Percentiles rank a stretch among this genome's conserved stretches.
phyloP scores from a whole-genome alignment of 1,284 basidiomycete species.

The Malassezia psittaci region DNA sequence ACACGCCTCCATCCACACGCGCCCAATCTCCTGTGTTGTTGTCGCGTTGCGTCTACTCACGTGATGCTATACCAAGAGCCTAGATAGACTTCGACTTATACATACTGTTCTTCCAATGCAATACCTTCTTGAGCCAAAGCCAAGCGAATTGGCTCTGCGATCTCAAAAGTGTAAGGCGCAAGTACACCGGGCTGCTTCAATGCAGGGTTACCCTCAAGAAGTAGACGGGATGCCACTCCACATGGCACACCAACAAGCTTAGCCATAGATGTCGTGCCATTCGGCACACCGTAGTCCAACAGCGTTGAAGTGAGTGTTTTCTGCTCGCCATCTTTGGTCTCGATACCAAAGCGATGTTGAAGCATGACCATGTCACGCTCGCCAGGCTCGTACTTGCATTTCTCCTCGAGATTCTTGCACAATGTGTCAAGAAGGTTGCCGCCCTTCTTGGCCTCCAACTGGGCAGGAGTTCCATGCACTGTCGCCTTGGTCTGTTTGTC shows the following conservation, averaged over 20 bases:
- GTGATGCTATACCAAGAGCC: background rate
- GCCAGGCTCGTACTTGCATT: slow-evolving; percentile 81
- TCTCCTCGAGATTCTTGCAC: slow-evolving; percentile 74
- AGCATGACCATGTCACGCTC: slow-evolving; percentile 95
- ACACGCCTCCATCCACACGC: slow-evolving; percentile 14
- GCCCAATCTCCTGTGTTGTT: background rate
- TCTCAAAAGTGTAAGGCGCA: slow-evolving; percentile 74
- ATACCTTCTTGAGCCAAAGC: slow-evolving; percentile 47
- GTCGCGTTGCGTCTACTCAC: slow-evolving; percentile 10
- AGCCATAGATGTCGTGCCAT: slow-evolving; percentile 88
- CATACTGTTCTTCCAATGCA: slow-evolving; percentile 41
- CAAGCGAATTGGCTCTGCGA: slow-evolving; percentile 40
- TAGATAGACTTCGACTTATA: slow-evolving; percentile 17
- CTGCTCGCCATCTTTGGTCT: slow-evolving; percentile 53
- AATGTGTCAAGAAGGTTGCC: slow-evolving; percentile 87
- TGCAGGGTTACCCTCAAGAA: slow-evolving; percentile 58
- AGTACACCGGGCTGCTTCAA: slow-evolving; percentile 59
- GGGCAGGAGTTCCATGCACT: slow-evolving; percentile 41
- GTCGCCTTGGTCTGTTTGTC: slow-evolving; percentile 53
- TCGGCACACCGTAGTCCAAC: slow-evolving; percentile 71
- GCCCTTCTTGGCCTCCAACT: slow-evolving; percentile 58
- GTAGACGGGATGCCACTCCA: slow-evolving; percentile 67
- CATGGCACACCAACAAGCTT: slow-evolving; percentile 85
- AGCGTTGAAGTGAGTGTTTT: slow-evolving; percentile 84
- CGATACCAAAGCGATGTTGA: slow-evolving; percentile 64